phyloP scores from a whole-genome alignment of 2,329 filamentous ascomycete species.

The Penicillium sp. region DNA sequence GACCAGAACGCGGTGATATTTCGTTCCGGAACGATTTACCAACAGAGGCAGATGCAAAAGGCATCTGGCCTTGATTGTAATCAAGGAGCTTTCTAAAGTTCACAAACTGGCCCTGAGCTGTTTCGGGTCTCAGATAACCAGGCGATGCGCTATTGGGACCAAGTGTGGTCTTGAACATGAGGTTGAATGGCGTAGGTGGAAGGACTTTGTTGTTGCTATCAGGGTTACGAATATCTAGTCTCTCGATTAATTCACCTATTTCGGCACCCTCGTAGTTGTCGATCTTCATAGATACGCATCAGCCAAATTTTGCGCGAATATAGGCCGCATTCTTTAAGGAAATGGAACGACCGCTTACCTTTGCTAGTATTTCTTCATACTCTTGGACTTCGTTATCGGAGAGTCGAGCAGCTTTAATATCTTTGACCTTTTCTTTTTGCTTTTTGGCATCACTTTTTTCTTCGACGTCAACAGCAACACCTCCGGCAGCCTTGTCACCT shows the following conservation, averaged over 20 bases:
- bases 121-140: conserved; percentile 78
- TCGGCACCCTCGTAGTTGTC: conserved; percentile 89
- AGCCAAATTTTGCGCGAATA: not conserved
- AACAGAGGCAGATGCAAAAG: conserved; percentile 83
- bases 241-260: conserved; percentile 81
- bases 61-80: conserved; percentile 80
- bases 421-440: conserved; percentile 72
- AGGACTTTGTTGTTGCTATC: conserved; percentile 70
- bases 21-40: conserved; percentile 92
- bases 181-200: conserved; percentile 80
- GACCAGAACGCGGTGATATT: conserved; percentile 86
- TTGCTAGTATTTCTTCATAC: conserved; percentile 86
- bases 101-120: conserved; percentile 84
- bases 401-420: conserved; percentile 73
- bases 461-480: conserved; percentile 43
- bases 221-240: conserved; percentile 87
- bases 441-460: conserved; percentile 71
- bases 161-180: conserved; percentile 88
- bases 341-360: conserved; percentile 25
- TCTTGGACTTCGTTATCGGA: conserved; percentile 81
- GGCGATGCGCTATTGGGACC: conserved; percentile 78
- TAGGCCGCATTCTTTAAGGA: not conserved
- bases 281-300: conserved; percentile 48
- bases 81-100: conserved; percentile 86
- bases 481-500: conserved; percentile 87